Evolutionary conservation across 768 basidiomycete species (phyloP).

Genomic region (Gymnopilus junonius): DNA sequence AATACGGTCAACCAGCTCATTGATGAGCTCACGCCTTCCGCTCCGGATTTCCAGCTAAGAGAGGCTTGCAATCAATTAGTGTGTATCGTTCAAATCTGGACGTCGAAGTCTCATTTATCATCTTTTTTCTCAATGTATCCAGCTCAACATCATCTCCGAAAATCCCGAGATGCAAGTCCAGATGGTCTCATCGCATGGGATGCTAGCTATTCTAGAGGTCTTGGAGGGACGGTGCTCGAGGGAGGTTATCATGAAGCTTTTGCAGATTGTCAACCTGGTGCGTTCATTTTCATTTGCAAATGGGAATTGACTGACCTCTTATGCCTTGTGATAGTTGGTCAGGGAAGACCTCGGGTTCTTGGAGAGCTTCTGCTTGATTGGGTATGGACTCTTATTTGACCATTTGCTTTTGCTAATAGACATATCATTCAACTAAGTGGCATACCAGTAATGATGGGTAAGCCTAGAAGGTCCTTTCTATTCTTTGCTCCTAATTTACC

Average conservation of each 20-base stretch:
- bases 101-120: not conserved
- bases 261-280: slow-evolving; percentile 91
- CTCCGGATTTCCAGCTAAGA: slow-evolving; percentile 81
- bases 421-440: slow-evolving; percentile 52
- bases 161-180: slow-evolving; percentile 87
- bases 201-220: slow-evolving; percentile 93
- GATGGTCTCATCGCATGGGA: slow-evolving; percentile 90
- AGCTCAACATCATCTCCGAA: slow-evolving; percentile 80
- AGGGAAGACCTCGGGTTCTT: slow-evolving; percentile 80
- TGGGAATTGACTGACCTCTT: not conserved
- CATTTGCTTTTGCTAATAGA: not conserved
- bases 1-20: slow-evolving; percentile 83
- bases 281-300: slow-evolving; percentile 21
- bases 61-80: slow-evolving; percentile 91
- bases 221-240: slow-evolving; percentile 86
- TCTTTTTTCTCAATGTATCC: slow-evolving; percentile 2
- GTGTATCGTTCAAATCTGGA: slow-evolving; percentile 25
- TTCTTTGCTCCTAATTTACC: not conserved
- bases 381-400: slow-evolving; percentile 43
- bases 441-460: slow-evolving; percentile 94
- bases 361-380: slow-evolving; percentile 95
- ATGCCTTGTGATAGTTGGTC: slow-evolving; percentile 55
- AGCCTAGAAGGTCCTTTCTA: slow-evolving; percentile 22
- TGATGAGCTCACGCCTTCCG: slow-evolving; percentile 81
- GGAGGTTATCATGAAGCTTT: slow-evolving; percentile 82